phyloP scores from a whole-genome alignment of 2,329 filamentous ascomycete species.

The Colletotrichum musicola region DNA sequence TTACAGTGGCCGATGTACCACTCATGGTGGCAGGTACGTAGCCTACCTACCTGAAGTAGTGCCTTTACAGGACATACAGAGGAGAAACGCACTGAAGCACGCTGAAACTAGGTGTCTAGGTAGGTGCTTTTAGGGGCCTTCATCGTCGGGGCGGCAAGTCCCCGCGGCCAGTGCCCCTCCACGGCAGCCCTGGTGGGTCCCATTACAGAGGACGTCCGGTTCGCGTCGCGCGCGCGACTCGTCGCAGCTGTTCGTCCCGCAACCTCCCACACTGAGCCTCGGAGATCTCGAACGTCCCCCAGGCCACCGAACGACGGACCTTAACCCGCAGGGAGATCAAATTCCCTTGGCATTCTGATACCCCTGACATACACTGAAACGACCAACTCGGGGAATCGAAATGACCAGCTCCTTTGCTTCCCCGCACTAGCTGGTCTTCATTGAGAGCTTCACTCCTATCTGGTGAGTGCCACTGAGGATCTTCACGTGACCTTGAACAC shows the following conservation, averaged over 20 bases:
- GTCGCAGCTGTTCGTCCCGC: not conserved
- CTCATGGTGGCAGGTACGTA: too few relatives aligned
- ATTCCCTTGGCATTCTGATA: too few relatives aligned
- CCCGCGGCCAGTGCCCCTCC: slow-evolving; percentile 9
- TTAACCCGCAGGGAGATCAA: not conserved
- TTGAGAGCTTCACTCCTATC: not conserved
- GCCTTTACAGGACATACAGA: too few relatives aligned
- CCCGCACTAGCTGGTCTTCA: slow-evolving; percentile 15
- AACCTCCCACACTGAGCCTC: not conserved
- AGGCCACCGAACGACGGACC: not conserved
- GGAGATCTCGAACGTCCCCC: slow-evolving; percentile 17
- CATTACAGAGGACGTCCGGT: slow-evolving; percentile 24
- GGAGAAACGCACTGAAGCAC: not conserved
- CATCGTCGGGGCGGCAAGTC: not conserved
- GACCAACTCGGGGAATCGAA: not conserved
- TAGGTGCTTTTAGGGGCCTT: not conserved
- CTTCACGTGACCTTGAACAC: not conserved
- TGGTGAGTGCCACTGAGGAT: slow-evolving; percentile 6
- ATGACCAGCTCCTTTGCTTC: slow-evolving; percentile 8
- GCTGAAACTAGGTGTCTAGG: not conserved
- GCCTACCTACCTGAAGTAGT: too few relatives aligned
- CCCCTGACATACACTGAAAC: not conserved
- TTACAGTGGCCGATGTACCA: too few relatives aligned
- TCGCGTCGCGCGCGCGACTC: slow-evolving; percentile 27
- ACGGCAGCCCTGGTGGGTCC: slow-evolving; percentile 20